Percentiles rank a stretch among this genome's conserved stretches.
Evolutionary conservation across 768 basidiomycete genomes (phyloP).

Genomic region (Amyloporia xantha): DNA sequence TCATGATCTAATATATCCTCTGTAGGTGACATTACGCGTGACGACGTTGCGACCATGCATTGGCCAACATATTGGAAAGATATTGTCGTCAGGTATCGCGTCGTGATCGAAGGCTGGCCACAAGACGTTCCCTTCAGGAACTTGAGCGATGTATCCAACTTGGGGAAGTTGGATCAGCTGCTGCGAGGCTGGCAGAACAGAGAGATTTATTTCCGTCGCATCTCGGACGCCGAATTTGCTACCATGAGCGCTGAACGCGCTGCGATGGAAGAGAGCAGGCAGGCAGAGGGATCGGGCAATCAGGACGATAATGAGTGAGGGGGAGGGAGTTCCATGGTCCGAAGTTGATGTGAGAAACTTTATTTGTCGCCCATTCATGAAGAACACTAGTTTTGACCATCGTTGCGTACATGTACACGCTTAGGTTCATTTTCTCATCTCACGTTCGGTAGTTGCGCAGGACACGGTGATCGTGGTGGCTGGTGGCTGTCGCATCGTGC

Average conservation of each 20-base stretch:
- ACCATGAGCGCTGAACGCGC: constrained; percentile 7
- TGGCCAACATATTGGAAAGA: constrained; percentile 21
- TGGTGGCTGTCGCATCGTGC: no score
- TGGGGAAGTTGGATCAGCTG: constrained; percentile 21
- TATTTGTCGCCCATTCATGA: no score
- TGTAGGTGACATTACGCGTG: constrained; percentile 20
- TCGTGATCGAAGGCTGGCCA: constrained; percentile 24
- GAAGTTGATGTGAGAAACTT: no score
- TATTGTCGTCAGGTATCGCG: constrained; percentile 22
- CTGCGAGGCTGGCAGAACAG: constrained; percentile 19
- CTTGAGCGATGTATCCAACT: constrained; percentile 23
- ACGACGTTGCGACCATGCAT: constrained; percentile 20
- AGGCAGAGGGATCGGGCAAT: not conserved
- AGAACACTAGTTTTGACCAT: no score
- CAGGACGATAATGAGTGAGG: not conserved
- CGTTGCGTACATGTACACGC: no score
- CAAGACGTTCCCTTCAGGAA: constrained; percentile 24
- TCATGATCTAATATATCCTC: not conserved
- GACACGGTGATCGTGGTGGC: no score
- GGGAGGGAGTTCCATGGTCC: no score
- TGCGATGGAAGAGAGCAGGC: not conserved
- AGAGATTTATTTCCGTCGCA: constrained; percentile 18
- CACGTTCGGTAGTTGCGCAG: no score
- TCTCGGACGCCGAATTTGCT: constrained; percentile 18
- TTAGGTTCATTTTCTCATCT: no score